phyloP scores from a whole-genome alignment of 1,284 basidiomycete genomes.

The Cutaneotrichosporon sp. region DNA sequence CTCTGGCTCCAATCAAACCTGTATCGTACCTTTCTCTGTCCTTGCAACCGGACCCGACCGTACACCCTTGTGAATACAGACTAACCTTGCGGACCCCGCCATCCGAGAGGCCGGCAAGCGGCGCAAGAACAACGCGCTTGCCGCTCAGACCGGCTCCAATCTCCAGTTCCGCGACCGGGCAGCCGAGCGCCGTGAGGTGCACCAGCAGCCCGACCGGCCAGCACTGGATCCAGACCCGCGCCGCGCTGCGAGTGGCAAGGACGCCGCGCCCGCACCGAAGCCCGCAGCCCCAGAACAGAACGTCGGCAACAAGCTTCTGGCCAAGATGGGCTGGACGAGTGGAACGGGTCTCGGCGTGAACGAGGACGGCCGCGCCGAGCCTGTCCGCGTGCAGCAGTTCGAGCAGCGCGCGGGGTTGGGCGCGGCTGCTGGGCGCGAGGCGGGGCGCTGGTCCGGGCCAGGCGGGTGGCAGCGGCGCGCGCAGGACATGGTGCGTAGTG shows the following conservation, averaged over 20 bases:
- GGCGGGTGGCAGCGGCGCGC: constrained; percentile 43
- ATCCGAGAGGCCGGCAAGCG: constrained; percentile 71
- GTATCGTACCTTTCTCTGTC: constrained; percentile 5
- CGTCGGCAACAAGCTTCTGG: constrained; percentile 83
- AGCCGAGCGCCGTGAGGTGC: constrained; percentile 78
- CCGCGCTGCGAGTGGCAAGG: constrained; percentile 58
- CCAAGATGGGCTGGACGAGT: constrained; percentile 94
- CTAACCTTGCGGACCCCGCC: constrained; percentile 72
- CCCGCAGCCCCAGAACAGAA: constrained; percentile 63
- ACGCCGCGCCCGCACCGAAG: background rate
- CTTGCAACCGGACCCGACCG: constrained; percentile 1
- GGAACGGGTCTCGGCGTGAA: constrained; percentile 79
- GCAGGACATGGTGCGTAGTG: constrained; percentile 42
- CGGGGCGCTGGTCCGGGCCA: constrained; percentile 66
- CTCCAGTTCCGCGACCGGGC: constrained; percentile 86
- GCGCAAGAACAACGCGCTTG: constrained; percentile 62
- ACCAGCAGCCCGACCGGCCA: constrained; percentile 85
- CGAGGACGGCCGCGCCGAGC: constrained; percentile 80
- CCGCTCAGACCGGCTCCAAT: constrained; percentile 25
- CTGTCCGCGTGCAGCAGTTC: constrained; percentile 81
- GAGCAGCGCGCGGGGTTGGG: constrained; percentile 82
- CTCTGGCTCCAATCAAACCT: background rate
- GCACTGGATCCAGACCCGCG: constrained; percentile 54
- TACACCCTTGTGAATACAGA: constrained; percentile 58
- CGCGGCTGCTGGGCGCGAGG: constrained; percentile 79